phyloP scores from a whole-genome alignment of 1,139 yeast genomes.

The Yamadazyma sp. region DNA sequence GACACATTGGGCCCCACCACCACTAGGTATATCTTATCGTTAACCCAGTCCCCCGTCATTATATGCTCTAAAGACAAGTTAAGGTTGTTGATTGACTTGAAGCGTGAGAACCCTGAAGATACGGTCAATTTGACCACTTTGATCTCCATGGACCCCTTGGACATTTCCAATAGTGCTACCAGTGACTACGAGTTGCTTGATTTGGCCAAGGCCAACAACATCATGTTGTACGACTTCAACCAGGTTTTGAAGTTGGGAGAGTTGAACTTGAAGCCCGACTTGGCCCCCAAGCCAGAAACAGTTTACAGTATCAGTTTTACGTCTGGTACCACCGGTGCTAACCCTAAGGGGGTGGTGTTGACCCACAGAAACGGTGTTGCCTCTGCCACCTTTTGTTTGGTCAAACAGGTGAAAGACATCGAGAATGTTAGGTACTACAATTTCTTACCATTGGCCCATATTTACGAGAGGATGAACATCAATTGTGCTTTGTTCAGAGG shows the following conservation, averaged over 20 bases:
- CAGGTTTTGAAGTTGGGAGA: slow-evolving; percentile 59
- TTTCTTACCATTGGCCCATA: slow-evolving; percentile 36
- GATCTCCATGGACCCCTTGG: slow-evolving; percentile 44
- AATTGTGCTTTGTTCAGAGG: slow-evolving; percentile 33
- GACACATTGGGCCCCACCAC: slow-evolving; percentile 42
- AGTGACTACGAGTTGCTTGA: slow-evolving; percentile 16
- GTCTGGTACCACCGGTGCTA: slow-evolving; percentile 70
- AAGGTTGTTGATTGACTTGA: slow-evolving; percentile 26
- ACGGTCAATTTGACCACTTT: slow-evolving; percentile 32
- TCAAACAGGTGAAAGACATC: slow-evolving; percentile 3
- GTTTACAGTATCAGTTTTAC: slow-evolving; percentile 71
- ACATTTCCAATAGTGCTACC: slow-evolving; percentile 15
- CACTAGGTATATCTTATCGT: slow-evolving; percentile 32
- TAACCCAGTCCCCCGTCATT: slow-evolving; percentile 36
- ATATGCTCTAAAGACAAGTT: slow-evolving; percentile 37
- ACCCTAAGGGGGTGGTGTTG: slow-evolving; percentile 73
- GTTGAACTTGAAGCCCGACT: slow-evolving; percentile 41
- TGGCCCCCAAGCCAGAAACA: slow-evolving; percentile 55
- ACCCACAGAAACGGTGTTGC: slow-evolving; percentile 56
- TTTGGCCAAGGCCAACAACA: slow-evolving; percentile 22
- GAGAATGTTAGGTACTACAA: slow-evolving; percentile 15
- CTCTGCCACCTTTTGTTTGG: slow-evolving; percentile 34
- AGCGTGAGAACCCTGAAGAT: slow-evolving; percentile 20
- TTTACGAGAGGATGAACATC: slow-evolving; percentile 37
- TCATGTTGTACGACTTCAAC: slow-evolving; percentile 43